phyloP scores from a whole-genome alignment of 441 rosid species.

The Capsella rubella region DNA sequence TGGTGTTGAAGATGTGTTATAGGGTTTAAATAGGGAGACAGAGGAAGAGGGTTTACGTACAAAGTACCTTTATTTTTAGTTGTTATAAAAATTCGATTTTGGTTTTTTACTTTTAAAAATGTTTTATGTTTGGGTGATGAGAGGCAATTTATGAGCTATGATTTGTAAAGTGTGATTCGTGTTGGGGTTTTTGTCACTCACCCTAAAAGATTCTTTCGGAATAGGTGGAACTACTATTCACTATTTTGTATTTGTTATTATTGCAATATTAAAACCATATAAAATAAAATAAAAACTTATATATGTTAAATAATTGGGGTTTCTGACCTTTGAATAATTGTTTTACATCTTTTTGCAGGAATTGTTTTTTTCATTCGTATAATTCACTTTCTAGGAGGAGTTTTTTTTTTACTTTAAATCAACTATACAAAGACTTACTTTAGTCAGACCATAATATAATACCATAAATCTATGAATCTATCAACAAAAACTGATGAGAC shows the following conservation, averaged over 20 bases:
- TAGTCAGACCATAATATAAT: too few relatives aligned
- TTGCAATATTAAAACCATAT: background rate
- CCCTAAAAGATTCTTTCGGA: conserved; percentile 42
- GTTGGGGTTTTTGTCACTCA: conserved; percentile 50
- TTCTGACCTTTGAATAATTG: conserved; percentile 31
- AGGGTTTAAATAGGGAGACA: conserved; percentile 38
- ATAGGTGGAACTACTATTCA: conserved; percentile 47
- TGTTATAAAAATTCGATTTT: conserved; percentile 2
- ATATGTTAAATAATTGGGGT: conserved; percentile 28
- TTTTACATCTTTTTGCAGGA: conserved; percentile 27
- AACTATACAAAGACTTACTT: background rate
- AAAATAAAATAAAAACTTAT: background rate
- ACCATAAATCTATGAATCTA: too few relatives aligned
- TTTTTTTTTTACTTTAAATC: background rate
- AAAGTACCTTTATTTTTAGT: background rate
- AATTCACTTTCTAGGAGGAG: background rate
- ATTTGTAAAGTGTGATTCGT: conserved; percentile 45
- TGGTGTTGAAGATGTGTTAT: conserved; percentile 34
- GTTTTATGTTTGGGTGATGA: conserved; percentile 41
- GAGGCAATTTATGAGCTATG: conserved; percentile 42
- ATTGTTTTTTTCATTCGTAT: conserved; percentile 20
- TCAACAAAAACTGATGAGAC: too few relatives aligned
- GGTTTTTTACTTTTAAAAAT: background rate
- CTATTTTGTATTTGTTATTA: conserved; percentile 26
- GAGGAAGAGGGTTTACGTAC: conserved; percentile 25